These are phyloP conservation scores for Sclerotinia minor DNA, from an alignment of 2,329 filamentous ascomycete species.

Conservation along the genomic window DNA sequence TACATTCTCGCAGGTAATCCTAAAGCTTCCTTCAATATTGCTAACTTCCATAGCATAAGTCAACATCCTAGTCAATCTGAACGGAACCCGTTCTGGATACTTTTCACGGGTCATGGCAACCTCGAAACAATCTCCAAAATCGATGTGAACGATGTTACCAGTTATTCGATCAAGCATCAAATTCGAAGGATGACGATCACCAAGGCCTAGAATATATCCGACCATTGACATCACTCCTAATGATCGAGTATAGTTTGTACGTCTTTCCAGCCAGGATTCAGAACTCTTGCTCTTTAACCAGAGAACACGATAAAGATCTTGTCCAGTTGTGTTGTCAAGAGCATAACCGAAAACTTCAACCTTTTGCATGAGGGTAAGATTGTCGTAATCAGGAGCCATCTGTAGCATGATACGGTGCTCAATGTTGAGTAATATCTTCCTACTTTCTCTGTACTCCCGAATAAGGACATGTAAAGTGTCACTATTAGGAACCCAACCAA, in stretches of 20 bases:
- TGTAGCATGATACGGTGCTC: slow-evolving; percentile 99
- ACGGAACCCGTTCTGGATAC: slow-evolving; percentile 95
- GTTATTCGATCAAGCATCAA: slow-evolving; percentile 95
- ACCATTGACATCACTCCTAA: slow-evolving; percentile 99
- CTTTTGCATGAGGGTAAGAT: slow-evolving; percentile 98
- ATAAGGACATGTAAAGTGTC: slow-evolving; percentile 97
- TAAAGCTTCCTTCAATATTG: slow-evolving; percentile 98
- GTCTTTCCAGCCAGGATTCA: slow-evolving; percentile 93
- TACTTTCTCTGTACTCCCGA: slow-evolving; percentile 92
- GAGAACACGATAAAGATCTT: slow-evolving; percentile 94
- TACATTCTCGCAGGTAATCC: slow-evolving; percentile 96
- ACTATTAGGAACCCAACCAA: slow-evolving; percentile 97
- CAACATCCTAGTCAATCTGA: slow-evolving; percentile 97
- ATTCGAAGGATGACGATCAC: slow-evolving; percentile 96
- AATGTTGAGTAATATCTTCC: slow-evolving; percentile 97
- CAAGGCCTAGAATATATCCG: slow-evolving; percentile 96
- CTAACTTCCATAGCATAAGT: slow-evolving; percentile 99
- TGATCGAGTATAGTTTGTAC: slow-evolving; percentile 98
- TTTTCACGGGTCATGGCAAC: slow-evolving; percentile 99
- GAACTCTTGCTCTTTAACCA: slow-evolving; percentile 99
- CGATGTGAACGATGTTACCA: slow-evolving; percentile 96
- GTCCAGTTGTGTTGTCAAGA: slow-evolving; percentile 97
- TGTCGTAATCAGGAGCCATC: slow-evolving; percentile 99
- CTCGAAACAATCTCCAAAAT: slow-evolving; percentile 99
- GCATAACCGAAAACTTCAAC: slow-evolving; percentile 99